A percentile compares a stretch with the other conserved stretches of the same genome.
Conservation (phyloP, 106 monocot species). For the Dioscorea zingiberensis region DNA sequence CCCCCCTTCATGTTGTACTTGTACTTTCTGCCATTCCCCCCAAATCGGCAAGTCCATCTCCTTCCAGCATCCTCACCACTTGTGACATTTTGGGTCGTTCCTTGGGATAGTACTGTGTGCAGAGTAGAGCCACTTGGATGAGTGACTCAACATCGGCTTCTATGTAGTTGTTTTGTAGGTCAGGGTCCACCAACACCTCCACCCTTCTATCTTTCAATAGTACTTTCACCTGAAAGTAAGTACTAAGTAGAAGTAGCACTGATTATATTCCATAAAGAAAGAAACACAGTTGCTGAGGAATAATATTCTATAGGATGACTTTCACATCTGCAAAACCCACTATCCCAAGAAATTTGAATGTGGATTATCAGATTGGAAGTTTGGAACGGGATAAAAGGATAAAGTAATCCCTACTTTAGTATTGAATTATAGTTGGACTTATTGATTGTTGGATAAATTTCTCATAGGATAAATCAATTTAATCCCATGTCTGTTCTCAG, state of each 20-base stretch:
- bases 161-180: constrained; percentile 49
- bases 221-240: constrained; percentile 56
- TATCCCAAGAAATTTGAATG: too few species aligned
- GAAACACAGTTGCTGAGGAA: neutral
- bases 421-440: too few species aligned
- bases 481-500: too few species aligned
- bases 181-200: constrained; percentile 72
- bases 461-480: too few species aligned
- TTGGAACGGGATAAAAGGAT: too few species aligned
- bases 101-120: constrained; percentile 61
- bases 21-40: constrained; percentile 86
- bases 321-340: too few species aligned
- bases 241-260: neutral
- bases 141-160: constrained; percentile 76
- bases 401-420: too few species aligned
- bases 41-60: constrained; percentile 82
- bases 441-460: too few species aligned
- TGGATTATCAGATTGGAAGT: too few species aligned
- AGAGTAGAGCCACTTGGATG: constrained; percentile 82
- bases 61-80: constrained; percentile 91
- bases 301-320: too few species aligned
- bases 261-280: neutral
- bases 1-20: constrained; percentile 53
- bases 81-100: constrained; percentile 89
- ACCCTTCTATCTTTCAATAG: constrained; percentile 67